Evolutionary conservation across 176 grass and related monocot genomes (phyloP).

Genomic region (Oryza officinalis): DNA sequence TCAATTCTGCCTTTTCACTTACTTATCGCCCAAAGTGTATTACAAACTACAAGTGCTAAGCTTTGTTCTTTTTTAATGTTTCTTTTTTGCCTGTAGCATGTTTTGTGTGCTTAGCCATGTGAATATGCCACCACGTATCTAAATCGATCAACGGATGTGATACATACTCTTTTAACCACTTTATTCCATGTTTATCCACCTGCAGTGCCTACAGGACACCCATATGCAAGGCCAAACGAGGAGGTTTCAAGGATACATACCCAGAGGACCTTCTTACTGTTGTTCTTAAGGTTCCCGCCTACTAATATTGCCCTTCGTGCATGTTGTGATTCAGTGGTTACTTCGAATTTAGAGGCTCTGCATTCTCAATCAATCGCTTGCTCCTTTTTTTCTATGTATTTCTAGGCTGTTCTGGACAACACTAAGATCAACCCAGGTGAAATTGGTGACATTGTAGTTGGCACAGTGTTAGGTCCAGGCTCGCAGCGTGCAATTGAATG

Average conservation of each 20-base stretch:
- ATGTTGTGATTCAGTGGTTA: neutral
- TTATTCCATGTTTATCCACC: neutral
- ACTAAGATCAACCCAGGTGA: constrained; percentile 81
- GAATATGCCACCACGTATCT: neutral
- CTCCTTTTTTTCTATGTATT: neutral
- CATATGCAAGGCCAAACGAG: constrained; percentile 91
- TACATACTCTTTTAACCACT: neutral
- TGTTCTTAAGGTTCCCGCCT: constrained; percentile 76
- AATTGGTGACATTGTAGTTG: constrained; percentile 88
- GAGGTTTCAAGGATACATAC: constrained; percentile 92
- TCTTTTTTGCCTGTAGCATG: neutral
- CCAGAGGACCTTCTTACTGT: constrained; percentile 87
- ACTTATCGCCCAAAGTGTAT: neutral
- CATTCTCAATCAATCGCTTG: constrained; percentile 6
- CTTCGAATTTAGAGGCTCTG: neutral
- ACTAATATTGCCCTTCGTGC: neutral
- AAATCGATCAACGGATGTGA: neutral
- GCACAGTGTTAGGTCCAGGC: constrained; percentile 76
- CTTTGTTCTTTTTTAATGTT: neutral
- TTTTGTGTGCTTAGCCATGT: neutral
- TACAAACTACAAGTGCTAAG: too few species aligned
- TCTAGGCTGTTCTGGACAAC: constrained; percentile 79
- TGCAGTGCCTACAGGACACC: constrained; percentile 88
- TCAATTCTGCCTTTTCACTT: too few species aligned
- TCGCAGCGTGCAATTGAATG: constrained; percentile 89